Conservation (phyloP, 805 yeast species). For the Hemisphaericaspora nanyangensis region DNA sequence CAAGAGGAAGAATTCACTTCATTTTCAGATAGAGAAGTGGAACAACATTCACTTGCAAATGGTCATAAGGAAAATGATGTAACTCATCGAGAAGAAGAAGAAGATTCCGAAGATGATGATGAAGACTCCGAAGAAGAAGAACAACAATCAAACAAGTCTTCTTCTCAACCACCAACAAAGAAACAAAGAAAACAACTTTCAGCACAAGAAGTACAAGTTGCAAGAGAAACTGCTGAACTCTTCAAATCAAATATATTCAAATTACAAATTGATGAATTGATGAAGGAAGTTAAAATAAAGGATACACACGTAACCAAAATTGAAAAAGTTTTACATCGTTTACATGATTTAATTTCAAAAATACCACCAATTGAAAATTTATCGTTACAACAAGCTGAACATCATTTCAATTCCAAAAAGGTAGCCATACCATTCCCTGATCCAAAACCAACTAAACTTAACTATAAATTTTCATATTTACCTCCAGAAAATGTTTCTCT, state of each 20-base stretch:
- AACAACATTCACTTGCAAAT: background rate
- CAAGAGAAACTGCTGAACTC: slow-evolving; percentile 89
- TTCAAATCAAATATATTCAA: slow-evolving; percentile 95
- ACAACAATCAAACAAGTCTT: slow-evolving; percentile 9
- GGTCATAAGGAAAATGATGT: slow-evolving; percentile 4
- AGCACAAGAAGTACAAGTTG: slow-evolving; percentile 84
- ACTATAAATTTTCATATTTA: slow-evolving; percentile 65
- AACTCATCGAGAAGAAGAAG: slow-evolving; percentile 25
- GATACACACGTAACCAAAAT: slow-evolving; percentile 62
- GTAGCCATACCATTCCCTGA: slow-evolving; percentile 82
- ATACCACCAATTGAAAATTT: slow-evolving; percentile 55
- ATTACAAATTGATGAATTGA: slow-evolving; percentile 86
- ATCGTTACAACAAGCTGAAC: slow-evolving; percentile 57
- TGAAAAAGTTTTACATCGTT: slow-evolving; percentile 71
- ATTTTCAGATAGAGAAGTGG: slow-evolving; percentile 5
- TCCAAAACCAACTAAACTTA: slow-evolving; percentile 74
- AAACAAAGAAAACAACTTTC: slow-evolving; percentile 42
- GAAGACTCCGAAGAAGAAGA: slow-evolving; percentile 15
- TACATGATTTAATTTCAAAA: slow-evolving; percentile 63
- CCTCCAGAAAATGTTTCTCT: slow-evolving; percentile 74
- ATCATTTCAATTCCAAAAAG: slow-evolving; percentile 46
- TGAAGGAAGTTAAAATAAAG: slow-evolving; percentile 74
- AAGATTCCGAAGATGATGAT: slow-evolving; percentile 16
- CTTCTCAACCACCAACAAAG: slow-evolving; percentile 23
- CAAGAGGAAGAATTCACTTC: slow-evolving; percentile 6